These are phyloP conservation scores for Stropharia rugosoannulata DNA, from an alignment of 768 basidiomycete species.

Conservation along the genomic window DNA sequence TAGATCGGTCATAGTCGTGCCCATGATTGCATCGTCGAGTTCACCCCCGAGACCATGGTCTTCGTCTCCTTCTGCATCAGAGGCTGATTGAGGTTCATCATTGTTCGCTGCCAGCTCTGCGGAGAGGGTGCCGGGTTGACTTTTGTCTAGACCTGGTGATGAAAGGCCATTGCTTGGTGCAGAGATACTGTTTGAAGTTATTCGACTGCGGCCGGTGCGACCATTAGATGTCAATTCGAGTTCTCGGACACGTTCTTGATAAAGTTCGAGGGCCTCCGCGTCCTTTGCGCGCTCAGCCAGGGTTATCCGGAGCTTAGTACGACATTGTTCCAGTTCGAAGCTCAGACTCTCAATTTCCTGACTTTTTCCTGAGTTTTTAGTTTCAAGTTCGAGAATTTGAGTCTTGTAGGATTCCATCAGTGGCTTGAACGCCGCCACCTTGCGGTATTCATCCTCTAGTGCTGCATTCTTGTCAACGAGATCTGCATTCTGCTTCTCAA, in stretches of 20 bases:
- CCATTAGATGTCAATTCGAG: conserved; percentile 68
- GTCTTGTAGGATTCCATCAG: conserved; percentile 91
- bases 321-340: conserved; percentile 76
- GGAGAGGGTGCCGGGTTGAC: conserved; percentile 18
- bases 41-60: conserved; percentile 77
- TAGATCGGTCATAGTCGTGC: conserved; percentile 88
- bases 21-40: conserved; percentile 81
- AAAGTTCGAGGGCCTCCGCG: conserved; percentile 81
- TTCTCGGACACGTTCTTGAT: conserved; percentile 89
- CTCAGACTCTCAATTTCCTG: conserved; percentile 73
- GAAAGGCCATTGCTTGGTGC: conserved; percentile 7
- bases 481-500: conserved; percentile 92
- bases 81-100: conserved; percentile 20
- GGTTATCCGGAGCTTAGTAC: conserved; percentile 65
- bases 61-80: conserved; percentile 48
- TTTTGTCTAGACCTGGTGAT: conserved; percentile 16
- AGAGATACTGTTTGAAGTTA: not conserved
- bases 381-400: conserved; percentile 81
- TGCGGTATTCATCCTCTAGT: conserved; percentile 90
- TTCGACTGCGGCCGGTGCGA: conserved; percentile 1
- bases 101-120: conserved; percentile 21
- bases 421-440: conserved; percentile 82
- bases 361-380: conserved; percentile 59
- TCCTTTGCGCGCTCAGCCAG: conserved; percentile 74
- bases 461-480: conserved; percentile 90